These are phyloP conservation scores for Peziza echinospora DNA, from an alignment of 495 filamentous ascomycete genomes.

Conservation along the genomic window DNA sequence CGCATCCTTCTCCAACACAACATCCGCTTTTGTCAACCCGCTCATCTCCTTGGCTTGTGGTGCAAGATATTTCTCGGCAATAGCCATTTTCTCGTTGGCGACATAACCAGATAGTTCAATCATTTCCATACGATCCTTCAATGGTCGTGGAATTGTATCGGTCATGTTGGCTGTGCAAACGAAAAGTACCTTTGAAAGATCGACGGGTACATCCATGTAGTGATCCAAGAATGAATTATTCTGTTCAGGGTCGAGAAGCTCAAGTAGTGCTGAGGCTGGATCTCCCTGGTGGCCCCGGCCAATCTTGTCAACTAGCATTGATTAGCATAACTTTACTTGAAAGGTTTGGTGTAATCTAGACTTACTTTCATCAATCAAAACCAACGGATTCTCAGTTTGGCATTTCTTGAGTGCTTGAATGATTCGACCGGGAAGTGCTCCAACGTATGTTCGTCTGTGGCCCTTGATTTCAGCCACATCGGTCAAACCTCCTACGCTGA, in stretches of 20 bases:
- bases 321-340: background rate
- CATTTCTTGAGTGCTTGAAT: constrained; percentile 98
- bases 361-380: constrained; percentile 77
- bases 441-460: constrained; percentile 89
- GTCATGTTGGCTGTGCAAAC: constrained; percentile 99
- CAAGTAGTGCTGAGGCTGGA: constrained; percentile 80
- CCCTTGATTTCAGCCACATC: constrained; percentile 99
- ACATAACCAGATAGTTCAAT: constrained; percentile 96
- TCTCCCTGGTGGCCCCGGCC: constrained; percentile 90
- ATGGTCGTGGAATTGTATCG: constrained; percentile 86
- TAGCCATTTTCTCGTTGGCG: constrained; percentile 96
- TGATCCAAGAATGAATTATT: constrained; percentile 96
- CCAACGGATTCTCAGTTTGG: constrained; percentile 91
- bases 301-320: constrained; percentile 76
- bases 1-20: constrained; percentile 57
- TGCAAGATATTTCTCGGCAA: constrained; percentile 78
- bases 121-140: constrained; percentile 95
- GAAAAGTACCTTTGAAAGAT: constrained; percentile 93
- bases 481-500: constrained; percentile 88
- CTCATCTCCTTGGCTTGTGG: constrained; percentile 79
- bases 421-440: constrained; percentile 83
- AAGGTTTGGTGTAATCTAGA: background rate
- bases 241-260: constrained; percentile 91
- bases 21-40: constrained; percentile 76
- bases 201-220: constrained; percentile 96